These are phyloP conservation scores for Chloranthus sessilifolius DNA, from an alignment of 164 flowering plant species.

Conservation along the genomic window DNA sequence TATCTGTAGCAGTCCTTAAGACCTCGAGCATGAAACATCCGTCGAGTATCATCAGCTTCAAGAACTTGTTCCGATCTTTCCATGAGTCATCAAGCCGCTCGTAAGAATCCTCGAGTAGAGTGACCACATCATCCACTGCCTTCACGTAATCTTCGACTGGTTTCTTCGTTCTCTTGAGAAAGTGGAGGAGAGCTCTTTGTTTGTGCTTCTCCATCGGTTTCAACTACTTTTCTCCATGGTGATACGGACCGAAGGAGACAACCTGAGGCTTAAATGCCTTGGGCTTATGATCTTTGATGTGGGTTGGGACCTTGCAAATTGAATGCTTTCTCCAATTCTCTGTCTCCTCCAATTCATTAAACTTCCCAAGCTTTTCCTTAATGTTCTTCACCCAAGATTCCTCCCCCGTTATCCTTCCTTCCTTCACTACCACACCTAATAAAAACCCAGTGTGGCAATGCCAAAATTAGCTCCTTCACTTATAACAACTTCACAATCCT, in stretches of 20 bases:
- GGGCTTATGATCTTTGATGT: slow-evolving; percentile 12
- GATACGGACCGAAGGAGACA: slow-evolving; percentile 54
- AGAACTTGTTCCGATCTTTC: slow-evolving; percentile 21
- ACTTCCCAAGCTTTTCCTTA: slow-evolving; percentile 7
- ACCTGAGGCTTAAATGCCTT: slow-evolving; percentile 33
- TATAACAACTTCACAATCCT: too few species aligned
- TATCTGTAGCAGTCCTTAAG: slow-evolving; percentile 15
- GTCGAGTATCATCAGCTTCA: slow-evolving; percentile 43
- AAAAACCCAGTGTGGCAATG: too few species aligned
- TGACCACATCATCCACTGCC: slow-evolving; percentile 17
- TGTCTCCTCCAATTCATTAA: slow-evolving; percentile 10
- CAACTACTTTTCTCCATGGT: slow-evolving; percentile 28
- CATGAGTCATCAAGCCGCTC: slow-evolving; percentile 27
- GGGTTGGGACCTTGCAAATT: slow-evolving; percentile 20
- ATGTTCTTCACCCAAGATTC: slow-evolving; percentile 18
- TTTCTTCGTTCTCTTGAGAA: slow-evolving; percentile 33
- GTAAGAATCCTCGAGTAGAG: slow-evolving; percentile 23
- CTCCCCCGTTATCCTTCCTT: neutral
- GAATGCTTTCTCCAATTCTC: slow-evolving; percentile 26
- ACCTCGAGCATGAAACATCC: slow-evolving; percentile 59
- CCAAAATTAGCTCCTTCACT: too few species aligned
- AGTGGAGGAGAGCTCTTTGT: slow-evolving; percentile 43
- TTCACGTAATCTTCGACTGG: slow-evolving; percentile 20
- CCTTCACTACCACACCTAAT: too few species aligned
- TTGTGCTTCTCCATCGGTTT: slow-evolving; percentile 48